Evolutionary conservation across 192 early-diverging fungal genomes (phyloP).

Genomic region (Gaertneriomyces sp.): DNA sequence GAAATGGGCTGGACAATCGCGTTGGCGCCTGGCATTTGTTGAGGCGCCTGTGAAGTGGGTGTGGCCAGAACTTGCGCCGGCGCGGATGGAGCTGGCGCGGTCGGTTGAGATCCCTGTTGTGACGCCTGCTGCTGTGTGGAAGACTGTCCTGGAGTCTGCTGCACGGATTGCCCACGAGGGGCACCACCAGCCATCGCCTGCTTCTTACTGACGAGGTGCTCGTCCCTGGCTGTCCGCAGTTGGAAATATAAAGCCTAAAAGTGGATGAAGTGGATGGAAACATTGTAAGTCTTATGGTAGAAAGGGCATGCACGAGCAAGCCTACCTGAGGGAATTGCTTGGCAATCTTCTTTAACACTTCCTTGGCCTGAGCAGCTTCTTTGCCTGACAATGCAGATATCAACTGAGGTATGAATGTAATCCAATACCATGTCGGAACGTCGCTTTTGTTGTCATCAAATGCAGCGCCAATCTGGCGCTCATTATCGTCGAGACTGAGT

Average conservation of each 20-base stretch:
- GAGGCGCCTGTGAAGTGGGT: too few species aligned
- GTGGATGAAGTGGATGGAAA: slow-evolving; percentile 19
- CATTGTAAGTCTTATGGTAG: slow-evolving; percentile 8
- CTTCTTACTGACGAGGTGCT: slow-evolving; percentile 66
- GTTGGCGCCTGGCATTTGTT: too few species aligned
- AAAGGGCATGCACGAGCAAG: slow-evolving; percentile 8
- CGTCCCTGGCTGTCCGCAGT: slow-evolving; percentile 88
- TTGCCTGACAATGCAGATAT: slow-evolving; percentile 71
- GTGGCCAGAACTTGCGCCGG: background rate
- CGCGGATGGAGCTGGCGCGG: background rate
- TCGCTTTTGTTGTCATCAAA: slow-evolving; percentile 91
- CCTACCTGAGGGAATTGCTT: slow-evolving; percentile 85
- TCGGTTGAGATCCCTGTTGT: background rate
- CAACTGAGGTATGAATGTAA: slow-evolving; percentile 95
- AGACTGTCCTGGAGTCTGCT: slow-evolving; percentile 3
- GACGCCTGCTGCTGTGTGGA: background rate
- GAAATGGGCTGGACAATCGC: too few species aligned
- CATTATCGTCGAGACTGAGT: slow-evolving; percentile 72
- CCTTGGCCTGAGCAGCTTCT: slow-evolving; percentile 71
- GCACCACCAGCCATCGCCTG: slow-evolving; percentile 11
- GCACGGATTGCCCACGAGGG: background rate
- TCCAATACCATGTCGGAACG: slow-evolving; percentile 95
- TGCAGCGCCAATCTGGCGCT: slow-evolving; percentile 68
- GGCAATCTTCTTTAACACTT: slow-evolving; percentile 88
- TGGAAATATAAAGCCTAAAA: slow-evolving; percentile 89